Conservation (phyloP, 2,329 filamentous ascomycete species). For the Fusarium nygamai region DNA sequence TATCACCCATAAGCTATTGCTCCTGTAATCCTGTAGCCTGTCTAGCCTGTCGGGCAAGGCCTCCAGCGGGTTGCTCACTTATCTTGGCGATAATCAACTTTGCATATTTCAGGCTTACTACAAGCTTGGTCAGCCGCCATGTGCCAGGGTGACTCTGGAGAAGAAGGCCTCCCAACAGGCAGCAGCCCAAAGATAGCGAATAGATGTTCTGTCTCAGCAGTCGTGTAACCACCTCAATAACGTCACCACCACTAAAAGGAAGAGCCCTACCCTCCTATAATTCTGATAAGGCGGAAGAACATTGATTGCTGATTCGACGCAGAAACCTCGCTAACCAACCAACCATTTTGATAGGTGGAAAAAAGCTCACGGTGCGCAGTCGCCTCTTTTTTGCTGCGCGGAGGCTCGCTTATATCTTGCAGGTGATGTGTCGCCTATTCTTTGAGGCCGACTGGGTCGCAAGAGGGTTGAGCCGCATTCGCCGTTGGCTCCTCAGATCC, state of each 20-base stretch:
- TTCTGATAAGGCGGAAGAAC: not conserved
- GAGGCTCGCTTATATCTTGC: not conserved
- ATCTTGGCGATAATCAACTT: not conserved
- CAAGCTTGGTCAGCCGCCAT: not conserved
- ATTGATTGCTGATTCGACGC: not conserved
- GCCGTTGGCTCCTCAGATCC: too few species aligned
- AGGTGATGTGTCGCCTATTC: not conserved
- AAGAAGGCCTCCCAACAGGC: not conserved
- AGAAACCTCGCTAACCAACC: not conserved
- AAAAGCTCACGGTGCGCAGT: rapidly evolving
- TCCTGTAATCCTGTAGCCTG: not conserved
- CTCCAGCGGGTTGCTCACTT: rapidly evolving
- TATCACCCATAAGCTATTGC: not conserved
- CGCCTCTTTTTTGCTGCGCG: rapidly evolving
- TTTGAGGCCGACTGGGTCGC: not conserved
- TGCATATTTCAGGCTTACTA: not conserved
- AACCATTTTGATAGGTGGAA: not conserved
- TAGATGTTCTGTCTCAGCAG: rapidly evolving
- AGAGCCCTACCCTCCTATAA: not conserved
- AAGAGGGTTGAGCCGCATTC: not conserved
- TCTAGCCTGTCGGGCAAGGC: too few species aligned
- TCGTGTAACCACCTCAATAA: not conserved
- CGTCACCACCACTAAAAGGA: not conserved
- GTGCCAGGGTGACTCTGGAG: rapidly evolving
- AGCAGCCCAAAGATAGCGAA: not conserved